A percentile compares a stretch with the other conserved stretches of the same genome.
Evolutionary conservation across 768 basidiomycete genomes (phyloP).

Genomic region (Lactifluus subvellereus): DNA sequence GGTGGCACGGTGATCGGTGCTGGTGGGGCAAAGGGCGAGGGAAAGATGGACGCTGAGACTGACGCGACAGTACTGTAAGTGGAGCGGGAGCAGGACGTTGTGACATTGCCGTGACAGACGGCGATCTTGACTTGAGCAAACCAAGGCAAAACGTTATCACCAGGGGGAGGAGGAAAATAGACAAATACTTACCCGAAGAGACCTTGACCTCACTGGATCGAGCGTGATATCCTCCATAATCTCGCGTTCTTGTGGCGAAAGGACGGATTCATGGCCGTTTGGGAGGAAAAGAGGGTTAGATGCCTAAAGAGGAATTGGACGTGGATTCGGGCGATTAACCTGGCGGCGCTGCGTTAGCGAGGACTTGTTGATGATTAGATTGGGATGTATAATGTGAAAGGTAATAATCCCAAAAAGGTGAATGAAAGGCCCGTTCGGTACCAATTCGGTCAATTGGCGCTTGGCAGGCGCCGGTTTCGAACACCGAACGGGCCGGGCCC

Average conservation of each 20-base stretch:
- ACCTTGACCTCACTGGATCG: background rate
- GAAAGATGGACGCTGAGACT: background rate
- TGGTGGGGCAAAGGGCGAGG: constrained; percentile 12
- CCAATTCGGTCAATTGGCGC: too few relatives aligned
- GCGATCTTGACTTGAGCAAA: background rate
- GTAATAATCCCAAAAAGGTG: too few relatives aligned
- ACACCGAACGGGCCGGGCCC: too few relatives aligned
- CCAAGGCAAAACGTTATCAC: background rate
- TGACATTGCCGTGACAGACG: background rate
- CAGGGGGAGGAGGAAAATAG: background rate
- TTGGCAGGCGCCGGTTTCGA: too few relatives aligned
- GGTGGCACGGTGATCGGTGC: background rate
- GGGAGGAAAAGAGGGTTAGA: background rate
- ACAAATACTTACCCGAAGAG: background rate
- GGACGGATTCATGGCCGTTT: background rate
- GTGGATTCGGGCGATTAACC: background rate
- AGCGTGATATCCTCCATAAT: constrained; percentile 21
- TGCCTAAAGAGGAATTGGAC: background rate
- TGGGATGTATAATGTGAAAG: background rate
- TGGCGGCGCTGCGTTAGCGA: background rate
- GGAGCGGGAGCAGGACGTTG: background rate
- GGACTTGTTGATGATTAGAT: background rate
- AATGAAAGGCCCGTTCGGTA: too few relatives aligned
- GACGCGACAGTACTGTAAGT: background rate
- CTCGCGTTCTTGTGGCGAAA: constrained; percentile 20